phyloP scores from a whole-genome alignment of 305 asterid species.

The Striga hermonthica region DNA sequence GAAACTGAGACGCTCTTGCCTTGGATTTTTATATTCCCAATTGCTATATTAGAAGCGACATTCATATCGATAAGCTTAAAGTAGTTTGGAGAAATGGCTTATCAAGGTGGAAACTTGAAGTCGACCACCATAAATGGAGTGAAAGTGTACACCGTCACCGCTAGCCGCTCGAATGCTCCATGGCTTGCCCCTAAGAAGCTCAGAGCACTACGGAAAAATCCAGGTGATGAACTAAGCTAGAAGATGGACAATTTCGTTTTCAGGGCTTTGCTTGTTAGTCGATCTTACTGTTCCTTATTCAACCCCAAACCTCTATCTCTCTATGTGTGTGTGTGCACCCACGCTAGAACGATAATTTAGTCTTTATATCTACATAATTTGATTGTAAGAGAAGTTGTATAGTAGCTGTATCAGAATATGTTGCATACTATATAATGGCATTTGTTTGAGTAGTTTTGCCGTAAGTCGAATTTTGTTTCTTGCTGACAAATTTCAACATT shows the following conservation, averaged over 20 bases:
- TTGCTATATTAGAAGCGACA: neutral
- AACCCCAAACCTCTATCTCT: neutral
- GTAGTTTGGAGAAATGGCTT: constrained; percentile 46
- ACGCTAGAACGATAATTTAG: no score
- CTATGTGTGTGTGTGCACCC: neutral
- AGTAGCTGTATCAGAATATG: neutral
- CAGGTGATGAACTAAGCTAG: constrained; percentile 36
- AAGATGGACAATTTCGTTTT: neutral
- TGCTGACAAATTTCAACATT: constrained; percentile 1
- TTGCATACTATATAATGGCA: constrained; percentile 3
- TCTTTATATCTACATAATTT: no score
- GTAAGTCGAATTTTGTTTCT: neutral
- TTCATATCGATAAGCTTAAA: constrained; percentile 21
- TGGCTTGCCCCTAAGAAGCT: constrained; percentile 88
- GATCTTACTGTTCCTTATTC: neutral
- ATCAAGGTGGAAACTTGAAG: constrained; percentile 76
- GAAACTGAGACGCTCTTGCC: no score
- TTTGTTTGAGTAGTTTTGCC: constrained; percentile 8
- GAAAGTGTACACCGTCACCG: constrained; percentile 71
- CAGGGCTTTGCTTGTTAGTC: neutral
- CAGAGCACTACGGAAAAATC: constrained; percentile 78
- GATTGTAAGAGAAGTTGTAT: no score
- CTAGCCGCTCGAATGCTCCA: constrained; percentile 58
- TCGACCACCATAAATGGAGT: constrained; percentile 85
- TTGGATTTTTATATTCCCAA: neutral